phyloP scores from a whole-genome alignment of 768 basidiomycete species.

The Auriscalpium vulgare region DNA sequence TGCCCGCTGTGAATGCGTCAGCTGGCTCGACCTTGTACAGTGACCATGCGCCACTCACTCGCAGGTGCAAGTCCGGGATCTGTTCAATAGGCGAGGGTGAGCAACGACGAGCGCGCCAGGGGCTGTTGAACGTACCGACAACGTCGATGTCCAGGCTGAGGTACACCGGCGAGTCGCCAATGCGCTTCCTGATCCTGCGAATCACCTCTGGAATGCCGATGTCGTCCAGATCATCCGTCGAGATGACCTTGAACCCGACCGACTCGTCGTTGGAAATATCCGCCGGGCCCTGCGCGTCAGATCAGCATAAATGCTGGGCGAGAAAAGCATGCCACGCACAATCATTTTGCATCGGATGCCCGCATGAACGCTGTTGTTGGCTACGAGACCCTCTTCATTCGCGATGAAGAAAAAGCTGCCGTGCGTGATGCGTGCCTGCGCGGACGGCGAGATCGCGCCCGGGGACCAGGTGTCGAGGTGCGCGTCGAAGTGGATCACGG shows the following conservation, averaged over 20 bases:
- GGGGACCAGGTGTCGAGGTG: slow-evolving; percentile 61
- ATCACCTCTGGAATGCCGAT: slow-evolving; percentile 65
- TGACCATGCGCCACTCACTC: slow-evolving; percentile 4
- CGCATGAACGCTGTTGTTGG: slow-evolving; percentile 70
- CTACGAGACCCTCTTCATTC: slow-evolving; percentile 67
- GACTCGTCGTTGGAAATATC: slow-evolving; percentile 63
- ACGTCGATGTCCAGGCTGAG: slow-evolving; percentile 81
- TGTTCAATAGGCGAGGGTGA: slow-evolving; percentile 15
- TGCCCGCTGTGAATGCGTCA: slow-evolving; percentile 47
- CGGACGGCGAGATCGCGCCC: slow-evolving; percentile 31
- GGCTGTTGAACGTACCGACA: slow-evolving; percentile 39
- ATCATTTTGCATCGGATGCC: slow-evolving; percentile 75
- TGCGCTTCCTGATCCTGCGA: slow-evolving; percentile 56
- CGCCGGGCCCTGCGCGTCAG: slow-evolving; percentile 36
- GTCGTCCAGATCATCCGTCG: slow-evolving; percentile 80
- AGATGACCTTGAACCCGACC: slow-evolving; percentile 74
- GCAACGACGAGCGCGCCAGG: no score
- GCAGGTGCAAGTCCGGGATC: slow-evolving; percentile 78
- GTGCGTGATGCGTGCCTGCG: slow-evolving; percentile 67
- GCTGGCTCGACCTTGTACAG: not conserved
- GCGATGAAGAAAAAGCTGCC: slow-evolving; percentile 85
- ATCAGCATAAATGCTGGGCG: not conserved
- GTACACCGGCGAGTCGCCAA: slow-evolving; percentile 73
- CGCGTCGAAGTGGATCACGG: slow-evolving; percentile 80
- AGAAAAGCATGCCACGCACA: slow-evolving; percentile 24